A percentile compares a stretch with the other conserved stretches of the same genome.
Conservation (phyloP, 2,329 filamentous ascomycete species). For the Pseudofabraea citricarpa region DNA sequence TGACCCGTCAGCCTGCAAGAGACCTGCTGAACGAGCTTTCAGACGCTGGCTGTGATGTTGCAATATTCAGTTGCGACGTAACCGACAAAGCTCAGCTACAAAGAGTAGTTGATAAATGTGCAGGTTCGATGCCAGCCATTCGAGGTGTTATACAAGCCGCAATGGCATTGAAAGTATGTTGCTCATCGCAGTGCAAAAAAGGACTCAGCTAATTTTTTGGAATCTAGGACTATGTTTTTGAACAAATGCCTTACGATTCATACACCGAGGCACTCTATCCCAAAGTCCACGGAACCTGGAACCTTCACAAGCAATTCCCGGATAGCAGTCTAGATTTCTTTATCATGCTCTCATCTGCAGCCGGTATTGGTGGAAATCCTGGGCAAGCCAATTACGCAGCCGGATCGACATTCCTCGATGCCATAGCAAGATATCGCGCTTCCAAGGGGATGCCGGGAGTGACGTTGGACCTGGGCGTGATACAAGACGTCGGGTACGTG, state of each 20-base stretch:
- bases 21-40: not conserved
- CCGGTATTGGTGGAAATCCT: not conserved
- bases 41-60: not conserved
- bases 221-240: conserved; percentile 20
- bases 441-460: not conserved
- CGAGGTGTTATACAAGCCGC: conserved; percentile 1
- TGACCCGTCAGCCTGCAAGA: not conserved
- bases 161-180: conserved; percentile 2
- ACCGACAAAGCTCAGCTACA: not conserved
- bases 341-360: not conserved
- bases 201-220: not conserved
- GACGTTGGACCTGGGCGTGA: not conserved
- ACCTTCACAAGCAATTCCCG: conserved; percentile 3
- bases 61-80: not conserved
- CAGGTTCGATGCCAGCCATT: not conserved
- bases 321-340: not conserved
- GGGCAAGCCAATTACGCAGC: conserved; percentile 1
- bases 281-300: conserved; percentile 7
- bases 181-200: not conserved
- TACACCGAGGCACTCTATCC: not conserved
- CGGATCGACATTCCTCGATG: not conserved
- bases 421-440: not conserved
- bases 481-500: not conserved
- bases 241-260: conserved; percentile 7
- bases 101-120: not conserved